phyloP scores from a whole-genome alignment of 1,139 yeast genomes.

The Diutina scorzettiae region DNA sequence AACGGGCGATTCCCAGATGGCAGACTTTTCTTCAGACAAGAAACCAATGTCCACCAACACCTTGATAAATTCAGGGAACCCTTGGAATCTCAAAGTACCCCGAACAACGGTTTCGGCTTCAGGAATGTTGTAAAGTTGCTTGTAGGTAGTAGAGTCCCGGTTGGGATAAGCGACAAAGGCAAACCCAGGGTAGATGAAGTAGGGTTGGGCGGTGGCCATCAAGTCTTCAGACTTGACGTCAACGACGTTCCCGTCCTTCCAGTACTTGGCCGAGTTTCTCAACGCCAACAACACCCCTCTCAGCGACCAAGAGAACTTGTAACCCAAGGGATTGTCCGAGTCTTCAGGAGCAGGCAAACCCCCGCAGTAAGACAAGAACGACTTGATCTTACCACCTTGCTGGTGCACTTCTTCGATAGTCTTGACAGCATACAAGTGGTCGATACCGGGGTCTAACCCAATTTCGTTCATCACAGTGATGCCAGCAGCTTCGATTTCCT shows the following conservation, averaged over 20 bases:
- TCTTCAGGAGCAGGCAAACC: slow-evolving; percentile 97
- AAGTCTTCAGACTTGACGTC: slow-evolving; percentile 78
- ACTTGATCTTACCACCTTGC: slow-evolving; percentile 81
- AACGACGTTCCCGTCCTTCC: slow-evolving; percentile 74
- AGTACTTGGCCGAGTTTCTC: slow-evolving; percentile 85
- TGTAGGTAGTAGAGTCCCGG: slow-evolving; percentile 93
- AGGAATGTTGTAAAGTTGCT: slow-evolving; percentile 84
- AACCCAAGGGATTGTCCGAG: slow-evolving; percentile 95
- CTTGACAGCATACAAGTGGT: slow-evolving; percentile 95
- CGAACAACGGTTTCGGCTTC: slow-evolving; percentile 96
- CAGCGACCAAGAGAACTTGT: slow-evolving; percentile 98
- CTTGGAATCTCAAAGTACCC: slow-evolving; percentile 96
- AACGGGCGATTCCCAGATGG: slow-evolving; percentile 16
- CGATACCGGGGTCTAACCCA: slow-evolving; percentile 96
- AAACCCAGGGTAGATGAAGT: slow-evolving; percentile 90
- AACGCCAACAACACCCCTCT: slow-evolving; percentile 94
- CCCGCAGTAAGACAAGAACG: slow-evolving; percentile 95
- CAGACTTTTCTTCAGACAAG: slow-evolving; percentile 58
- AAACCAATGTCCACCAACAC: slow-evolving; percentile 90
- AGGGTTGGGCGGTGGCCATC: slow-evolving; percentile 92
- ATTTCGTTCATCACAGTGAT: slow-evolving; percentile 88
- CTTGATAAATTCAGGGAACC: slow-evolving; percentile 96
- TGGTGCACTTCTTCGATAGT: slow-evolving; percentile 94
- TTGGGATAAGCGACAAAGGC: slow-evolving; percentile 94
- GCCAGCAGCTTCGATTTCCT: slow-evolving; percentile 72